Base-by-base conservation (phyloP, 495 filamentous ascomycete genomes). In the Corynascus novoguineensis region DNA sequence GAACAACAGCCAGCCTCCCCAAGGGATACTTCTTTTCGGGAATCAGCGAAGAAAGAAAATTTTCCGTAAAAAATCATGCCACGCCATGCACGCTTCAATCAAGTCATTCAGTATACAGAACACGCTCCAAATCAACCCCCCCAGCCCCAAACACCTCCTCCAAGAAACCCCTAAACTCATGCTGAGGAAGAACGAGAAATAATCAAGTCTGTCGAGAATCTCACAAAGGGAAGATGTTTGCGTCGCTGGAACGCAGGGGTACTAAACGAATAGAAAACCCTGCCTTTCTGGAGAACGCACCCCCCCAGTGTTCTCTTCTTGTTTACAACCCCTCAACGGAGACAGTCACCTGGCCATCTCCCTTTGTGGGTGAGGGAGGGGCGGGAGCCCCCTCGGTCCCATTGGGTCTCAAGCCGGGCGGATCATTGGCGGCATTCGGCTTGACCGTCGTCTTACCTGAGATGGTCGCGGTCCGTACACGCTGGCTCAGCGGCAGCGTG, bases 401-500 rank as follows among this genome's bases (percentile, higher is more conserved):
- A 14, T 35, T 42, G 10, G 54, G 54, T 31, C 5, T 22, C 22
- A 48, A 7, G 3, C 31, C 38, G 7, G 63, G 50, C 34, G 75
- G 75, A 46, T 77, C 70, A 50, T 75, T 72, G 3, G 76, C 78
- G 5, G 78, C 69, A 60, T 78, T 78, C 10, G 73, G 68, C 56
- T 79, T 77, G 47, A 82, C 76, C 1, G 65, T 68, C 5, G 73
- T 75, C 62, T 76, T 76, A 12, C 78, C 78, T 8, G 71, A 72
- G 25, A 82, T 77, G 11, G 71, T 70, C 22, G 78, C 73, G 22
- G 73, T 82, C 59, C 84, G 76, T 47, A 83, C 75, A 37, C 81
- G 81, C 32, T 85, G 84, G 63, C 81, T 92, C 50, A 98, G 76
- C 11, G 93, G 93, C 19, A 97, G 76, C 28, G 87, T 85, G 65